A percentile compares a stretch with the other conserved stretches of the same genome.
Evolutionary conservation across 1,284 basidiomycete genomes (phyloP).

Genomic region (Boletellus sp.): DNA sequence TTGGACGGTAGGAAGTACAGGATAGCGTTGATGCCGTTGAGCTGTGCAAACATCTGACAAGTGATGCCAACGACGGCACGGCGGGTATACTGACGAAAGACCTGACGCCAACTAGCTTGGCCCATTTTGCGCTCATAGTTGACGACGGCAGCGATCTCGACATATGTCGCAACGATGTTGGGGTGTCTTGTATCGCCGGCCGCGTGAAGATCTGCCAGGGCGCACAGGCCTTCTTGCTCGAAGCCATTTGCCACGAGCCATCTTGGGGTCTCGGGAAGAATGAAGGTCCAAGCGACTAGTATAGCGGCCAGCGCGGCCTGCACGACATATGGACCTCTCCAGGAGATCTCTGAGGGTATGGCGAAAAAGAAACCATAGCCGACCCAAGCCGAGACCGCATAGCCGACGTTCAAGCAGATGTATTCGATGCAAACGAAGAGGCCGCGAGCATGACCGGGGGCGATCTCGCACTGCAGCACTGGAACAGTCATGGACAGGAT

Average conservation of each 20-base stretch:
- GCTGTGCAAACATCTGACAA: conserved; percentile 53
- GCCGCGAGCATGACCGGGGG: conserved; percentile 49
- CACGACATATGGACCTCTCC: conserved; percentile 53
- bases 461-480: conserved; percentile 52
- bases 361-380: conserved; percentile 51
- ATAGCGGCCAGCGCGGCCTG: conserved; percentile 44
- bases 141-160: conserved; percentile 42
- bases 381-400: conserved; percentile 49
- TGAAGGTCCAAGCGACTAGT: conserved; percentile 44
- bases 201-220: conserved; percentile 49
- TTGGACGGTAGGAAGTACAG: conserved; percentile 55
- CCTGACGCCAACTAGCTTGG: conserved; percentile 41
- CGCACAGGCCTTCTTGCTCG: conserved; percentile 40
- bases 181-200: conserved; percentile 41
- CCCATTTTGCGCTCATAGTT: conserved; percentile 40
- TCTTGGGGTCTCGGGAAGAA: conserved; percentile 53
- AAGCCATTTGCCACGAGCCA: conserved; percentile 53
- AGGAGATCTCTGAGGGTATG: conserved; percentile 48
- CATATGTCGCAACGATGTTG: conserved; percentile 37
- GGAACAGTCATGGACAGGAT: conserved; percentile 54
- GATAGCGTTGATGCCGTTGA: conserved; percentile 57
- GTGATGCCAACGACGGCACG: conserved; percentile 48
- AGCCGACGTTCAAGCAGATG: conserved; percentile 49
- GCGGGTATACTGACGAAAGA: conserved; percentile 46
- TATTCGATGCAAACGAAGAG: conserved; percentile 53